Evolutionary conservation across 2,329 filamentous ascomycete species (phyloP), one percentile per base, ranked within the genome.

Genomic region (Cladosporium colombiae): DNA sequence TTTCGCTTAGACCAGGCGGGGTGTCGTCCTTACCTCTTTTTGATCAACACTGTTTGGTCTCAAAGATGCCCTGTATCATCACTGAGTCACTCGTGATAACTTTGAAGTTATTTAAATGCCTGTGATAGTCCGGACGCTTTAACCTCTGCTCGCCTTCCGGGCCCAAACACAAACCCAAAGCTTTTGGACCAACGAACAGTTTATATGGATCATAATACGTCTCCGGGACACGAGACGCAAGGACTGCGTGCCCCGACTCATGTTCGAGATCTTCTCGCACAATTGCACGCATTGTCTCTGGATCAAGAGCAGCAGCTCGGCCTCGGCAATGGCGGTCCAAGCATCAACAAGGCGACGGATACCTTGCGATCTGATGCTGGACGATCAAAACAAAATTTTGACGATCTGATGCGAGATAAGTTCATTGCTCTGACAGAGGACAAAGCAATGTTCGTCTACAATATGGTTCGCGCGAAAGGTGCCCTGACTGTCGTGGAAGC

Each of bases 361-460:
- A 18, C 52, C 27, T 21, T 55, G 13, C 27, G 27, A 33, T 29
- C 27, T 5, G 52, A 29, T 21, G 52, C 18, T 55, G 27, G 29
- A 21, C 27, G 18, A 55, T 33, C 27, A n/a, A 3, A 10, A 21
- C 52, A 29, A 87, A 31, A 3, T 18, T 61, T 66, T 37, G 78
- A 83, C 61, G 69, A 75, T 25, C 73, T 80, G 25, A 70, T 70
- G 67, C 60, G 50, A 53, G 84, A 87, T 71, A 85, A 85, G 70
- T 88, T 88, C 72, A 83, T 89, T 62, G 85, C 85, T 0, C 78
- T 89, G 1, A 85, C 88, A 44, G 76, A 80, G 10, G 85, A 88
- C 72, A 89, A 89, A 73, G 85, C 81, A 69, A 77, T 82, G 3
- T 80, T 87, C 46, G 75, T 86, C 1, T 88, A 89, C 73, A 82